Base-by-base conservation (phyloP, 1,284 basidiomycete genomes). In the Ceratobasidium sp. region DNA sequence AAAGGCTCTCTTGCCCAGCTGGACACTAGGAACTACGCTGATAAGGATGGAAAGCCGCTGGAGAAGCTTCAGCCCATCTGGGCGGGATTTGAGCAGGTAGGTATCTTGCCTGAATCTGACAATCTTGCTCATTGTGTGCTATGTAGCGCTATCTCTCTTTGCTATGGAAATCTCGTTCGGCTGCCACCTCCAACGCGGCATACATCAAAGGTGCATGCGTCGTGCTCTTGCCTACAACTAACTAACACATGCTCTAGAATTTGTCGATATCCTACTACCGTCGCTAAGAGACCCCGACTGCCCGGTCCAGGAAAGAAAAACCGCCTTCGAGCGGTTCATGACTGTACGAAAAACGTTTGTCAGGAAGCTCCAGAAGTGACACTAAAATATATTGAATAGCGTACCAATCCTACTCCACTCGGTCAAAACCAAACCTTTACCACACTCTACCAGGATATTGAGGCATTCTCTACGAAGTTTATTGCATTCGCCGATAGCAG, bases 31-130 rank as follows among this genome's bases (percentile, higher is more conserved):
- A n/a, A n/a, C 29, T 19, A 19, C 56, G 44, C 15, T 11, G 24
- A 41, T 36, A 19, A 29, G 31, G 56, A 59, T n/a, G 56, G 56
- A 17, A 59, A 11, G 15, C 56, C 56, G 56, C 33, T 59, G 15
- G 56, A 59, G 44, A 59, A 59, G 56, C 56, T 59, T 36, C 33
- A 59, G 56, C 56, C 56, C 6, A 59, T 36, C 24, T 59, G 56
- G 56, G 56, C 56, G 31, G 56, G 24, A 9, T 59, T 36, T 22
- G 31, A 59, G 44, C 15, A 59, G 56, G 56, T 59, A 59, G 5
- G 56, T 19, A 36, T n/a, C n/a, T n/a, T n/a, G 27, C 44, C n/a
- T n/a, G n/a, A n/a, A n/a, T n/a, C n/a, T n/a, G n/a, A n/a, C n/a
- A n/a, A n/a, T n/a, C n/a, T n/a, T n/a, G n/a, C n/a, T n/a, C n/a